phyloP scores from a whole-genome alignment of 2,329 filamentous ascomycete species.

The Didymella segeticola region DNA sequence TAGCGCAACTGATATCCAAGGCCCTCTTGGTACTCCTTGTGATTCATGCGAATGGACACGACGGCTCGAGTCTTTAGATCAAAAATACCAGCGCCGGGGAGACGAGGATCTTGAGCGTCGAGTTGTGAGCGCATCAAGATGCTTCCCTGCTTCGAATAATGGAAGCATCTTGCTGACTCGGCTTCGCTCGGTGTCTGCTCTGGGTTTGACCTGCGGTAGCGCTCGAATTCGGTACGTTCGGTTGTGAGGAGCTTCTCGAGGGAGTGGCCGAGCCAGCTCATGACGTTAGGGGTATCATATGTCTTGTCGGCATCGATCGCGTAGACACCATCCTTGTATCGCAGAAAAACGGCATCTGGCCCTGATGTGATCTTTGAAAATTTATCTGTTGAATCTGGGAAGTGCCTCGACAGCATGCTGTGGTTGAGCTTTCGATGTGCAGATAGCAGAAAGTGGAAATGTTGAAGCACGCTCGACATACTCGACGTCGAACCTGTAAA shows the following conservation, averaged over 20 bases:
- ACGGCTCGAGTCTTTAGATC: slow-evolving; percentile 96
- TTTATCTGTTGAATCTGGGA: slow-evolving; percentile 64
- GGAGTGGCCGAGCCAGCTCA: slow-evolving; percentile 91
- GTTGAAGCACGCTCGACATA: slow-evolving; percentile 85
- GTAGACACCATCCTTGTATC: slow-evolving; percentile 83
- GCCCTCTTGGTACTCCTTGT: slow-evolving; percentile 72
- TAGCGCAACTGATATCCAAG: slow-evolving; percentile 85
- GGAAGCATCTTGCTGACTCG: slow-evolving; percentile 63
- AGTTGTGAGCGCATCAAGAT: slow-evolving; percentile 95
- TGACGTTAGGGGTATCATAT: slow-evolving; percentile 81
- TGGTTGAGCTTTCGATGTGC: slow-evolving; percentile 77
- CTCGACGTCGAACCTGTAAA: slow-evolving; percentile 97
- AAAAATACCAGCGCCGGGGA: slow-evolving; percentile 93
- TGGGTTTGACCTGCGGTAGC: slow-evolving; percentile 65
- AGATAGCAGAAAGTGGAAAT: slow-evolving; percentile 93
- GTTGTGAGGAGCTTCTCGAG: slow-evolving; percentile 95
- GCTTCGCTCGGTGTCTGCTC: slow-evolving; percentile 77
- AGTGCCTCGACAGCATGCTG: slow-evolving; percentile 69
- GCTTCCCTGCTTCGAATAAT: slow-evolving; percentile 85
- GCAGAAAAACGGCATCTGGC: slow-evolving; percentile 78
- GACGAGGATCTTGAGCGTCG: slow-evolving; percentile 82
- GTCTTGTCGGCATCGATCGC: slow-evolving; percentile 97
- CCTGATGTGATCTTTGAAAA: slow-evolving; percentile 77
- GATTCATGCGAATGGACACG: slow-evolving; percentile 88
- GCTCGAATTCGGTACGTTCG: slow-evolving; percentile 81